phyloP scores from a whole-genome alignment of 164 flowering plant species.

The Piper betle region DNA sequence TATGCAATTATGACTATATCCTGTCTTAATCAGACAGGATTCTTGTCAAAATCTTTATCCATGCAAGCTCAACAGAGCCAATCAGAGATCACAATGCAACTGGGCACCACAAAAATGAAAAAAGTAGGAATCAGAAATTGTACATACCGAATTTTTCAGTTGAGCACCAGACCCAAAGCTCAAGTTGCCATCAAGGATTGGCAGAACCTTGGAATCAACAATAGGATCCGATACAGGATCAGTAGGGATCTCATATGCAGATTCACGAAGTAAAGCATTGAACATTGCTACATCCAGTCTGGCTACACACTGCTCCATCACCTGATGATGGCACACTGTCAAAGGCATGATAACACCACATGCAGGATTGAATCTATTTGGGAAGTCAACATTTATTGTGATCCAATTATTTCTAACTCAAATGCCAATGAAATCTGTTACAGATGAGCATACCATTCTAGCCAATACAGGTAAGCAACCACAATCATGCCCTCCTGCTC shows the following conservation, averaged over 20 bases:
- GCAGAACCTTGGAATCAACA: slow-evolving; percentile 78
- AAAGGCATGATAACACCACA: no score
- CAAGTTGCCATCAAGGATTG: slow-evolving; percentile 97
- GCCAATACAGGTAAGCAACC: slow-evolving; percentile 93
- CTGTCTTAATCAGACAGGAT: no score
- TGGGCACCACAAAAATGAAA: no score
- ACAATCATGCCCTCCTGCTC: slow-evolving; percentile 88
- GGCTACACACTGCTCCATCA: slow-evolving; percentile 83
- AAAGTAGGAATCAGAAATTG: background rate
- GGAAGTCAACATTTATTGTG: no score
- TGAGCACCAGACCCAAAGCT: slow-evolving; percentile 99
- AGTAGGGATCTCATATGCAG: slow-evolving; percentile 89
- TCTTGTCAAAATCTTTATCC: no score
- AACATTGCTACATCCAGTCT: slow-evolving; percentile 99
- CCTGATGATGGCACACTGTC: slow-evolving; percentile 23
- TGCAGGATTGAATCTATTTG: no score
- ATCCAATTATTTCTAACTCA: background rate
- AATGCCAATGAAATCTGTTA: background rate
- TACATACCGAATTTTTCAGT: slow-evolving; percentile 84
- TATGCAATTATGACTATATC: no score
- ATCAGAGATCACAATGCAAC: no score
- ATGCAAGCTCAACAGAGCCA: no score
- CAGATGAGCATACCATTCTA: slow-evolving; percentile 45
- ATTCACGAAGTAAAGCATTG: slow-evolving; percentile 95
- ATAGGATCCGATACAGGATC: slow-evolving; percentile 99